Evolutionary conservation across 2,329 filamentous ascomycete species (phyloP).

Genomic region (Sclerotiophoma versabilis): DNA sequence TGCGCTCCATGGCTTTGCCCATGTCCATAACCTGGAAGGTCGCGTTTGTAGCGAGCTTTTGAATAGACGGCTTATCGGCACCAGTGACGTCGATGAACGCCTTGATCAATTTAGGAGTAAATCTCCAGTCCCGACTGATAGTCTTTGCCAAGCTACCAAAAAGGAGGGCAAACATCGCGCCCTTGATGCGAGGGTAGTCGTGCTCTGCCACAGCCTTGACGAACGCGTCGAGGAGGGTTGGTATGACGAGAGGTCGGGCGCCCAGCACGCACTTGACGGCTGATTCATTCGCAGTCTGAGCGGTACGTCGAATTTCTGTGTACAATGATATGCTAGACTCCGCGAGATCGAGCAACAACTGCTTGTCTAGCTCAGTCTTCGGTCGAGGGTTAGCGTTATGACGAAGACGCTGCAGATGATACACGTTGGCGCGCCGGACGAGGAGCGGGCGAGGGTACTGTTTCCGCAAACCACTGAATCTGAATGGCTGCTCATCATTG

Average conservation of each 20-base stretch:
- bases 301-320: conserved; percentile 92
- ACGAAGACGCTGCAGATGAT: conserved; percentile 90
- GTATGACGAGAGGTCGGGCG: conserved; percentile 86
- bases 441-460: conserved; percentile 92
- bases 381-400: conserved; percentile 90
- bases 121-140: conserved; percentile 90
- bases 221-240: conserved; percentile 80
- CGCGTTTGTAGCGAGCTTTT: conserved; percentile 81
- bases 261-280: conserved; percentile 91
- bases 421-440: conserved; percentile 90
- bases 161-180: conserved; percentile 87
- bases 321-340: conserved; percentile 91
- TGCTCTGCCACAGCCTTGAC: conserved; percentile 78
- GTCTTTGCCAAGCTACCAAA: conserved; percentile 90
- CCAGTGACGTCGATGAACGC: conserved; percentile 88
- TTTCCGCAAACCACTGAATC: conserved; percentile 90
- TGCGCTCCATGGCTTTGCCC: conserved; percentile 83
- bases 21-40: conserved; percentile 91
- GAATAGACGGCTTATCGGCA: conserved; percentile 93
- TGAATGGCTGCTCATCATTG: conserved; percentile 89
- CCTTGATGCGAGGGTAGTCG: conserved; percentile 92
- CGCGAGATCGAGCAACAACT: conserved; percentile 82
- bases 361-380: conserved; percentile 89
- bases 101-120: conserved; percentile 86
- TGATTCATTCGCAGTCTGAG: conserved; percentile 90